These are phyloP conservation scores for Spinellus fusiger DNA, from an alignment of 192 early-diverging fungal species.

Conservation along the genomic window DNA sequence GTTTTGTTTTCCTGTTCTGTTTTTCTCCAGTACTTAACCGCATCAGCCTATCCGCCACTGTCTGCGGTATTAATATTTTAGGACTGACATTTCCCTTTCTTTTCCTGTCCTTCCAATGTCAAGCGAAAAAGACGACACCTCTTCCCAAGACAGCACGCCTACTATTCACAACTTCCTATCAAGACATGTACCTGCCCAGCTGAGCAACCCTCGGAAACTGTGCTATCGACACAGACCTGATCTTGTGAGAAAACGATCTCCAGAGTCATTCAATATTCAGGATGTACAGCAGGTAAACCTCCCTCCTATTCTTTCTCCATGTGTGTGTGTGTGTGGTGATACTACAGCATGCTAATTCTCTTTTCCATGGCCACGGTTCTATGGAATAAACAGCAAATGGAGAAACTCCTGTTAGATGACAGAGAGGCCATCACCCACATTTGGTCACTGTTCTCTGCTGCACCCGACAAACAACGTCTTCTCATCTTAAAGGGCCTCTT, in stretches of 20 bases:
- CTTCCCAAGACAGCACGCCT: constrained; percentile 1
- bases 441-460: constrained; percentile 65
- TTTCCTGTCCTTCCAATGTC: not conserved
- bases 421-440: constrained; percentile 61
- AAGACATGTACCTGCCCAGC: constrained; percentile 25
- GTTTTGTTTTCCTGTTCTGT: too few relatives aligned
- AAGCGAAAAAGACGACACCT: not conserved
- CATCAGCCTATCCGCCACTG: too few relatives aligned
- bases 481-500: constrained; percentile 73
- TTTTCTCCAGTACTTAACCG: too few relatives aligned
- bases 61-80: too few relatives aligned
- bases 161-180: constrained; percentile 24
- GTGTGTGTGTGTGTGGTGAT: not conserved
- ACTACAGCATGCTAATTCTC: not conserved
- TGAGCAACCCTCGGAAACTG: constrained; percentile 17
- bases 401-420: constrained; percentile 47
- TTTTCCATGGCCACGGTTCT: not conserved
- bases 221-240: constrained; percentile 60
- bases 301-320: not conserved
- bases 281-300: constrained; percentile 43
- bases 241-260: constrained; percentile 39
- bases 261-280: constrained; percentile 41
- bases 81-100: too few relatives aligned
- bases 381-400: constrained; percentile 41
- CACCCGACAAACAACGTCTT: constrained; percentile 56